Base-by-base conservation (phyloP, 1,284 basidiomycete genomes). In the Heterobasidion occidentale region DNA sequence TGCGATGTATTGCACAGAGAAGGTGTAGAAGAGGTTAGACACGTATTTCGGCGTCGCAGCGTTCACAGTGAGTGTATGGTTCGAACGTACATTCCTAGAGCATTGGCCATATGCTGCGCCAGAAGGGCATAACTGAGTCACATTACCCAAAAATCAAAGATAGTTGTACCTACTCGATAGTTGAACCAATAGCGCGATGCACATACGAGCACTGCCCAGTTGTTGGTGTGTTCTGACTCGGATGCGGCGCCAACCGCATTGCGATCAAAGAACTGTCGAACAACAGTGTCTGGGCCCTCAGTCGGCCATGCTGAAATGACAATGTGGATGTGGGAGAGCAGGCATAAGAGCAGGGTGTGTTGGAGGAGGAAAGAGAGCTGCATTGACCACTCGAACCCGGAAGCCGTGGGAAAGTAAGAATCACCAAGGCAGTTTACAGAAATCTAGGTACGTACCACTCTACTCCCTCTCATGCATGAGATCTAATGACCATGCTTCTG, bases 111-210 rank as follows among this genome's bases (percentile, higher is more conserved):
- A 70, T 99, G 96, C 90, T 97, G 59, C 55, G 36, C 42, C 46
- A 36, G 17, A 60, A 48, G 17, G 49, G 35, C 17, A 33, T 59
- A 48, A 7, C 5, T 4, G 12, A 17, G 12, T 45, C 14, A 17
- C 17, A 45, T 45, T 17, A 42, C 36, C n/a, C 49, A 58, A 35
- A 17, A 38, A n/a, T 14, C 15, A 9, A 66, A 46, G 36, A 14
- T 27, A 17, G 51, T 51, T 42, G 44, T 35, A 77, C 88, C 56
- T 66, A 96, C 94, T 46, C 96, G 78, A 67, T 99, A 99, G 70
- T 99, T 99, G 79, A 99, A 98, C 95, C 95, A 98, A 68, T 95
- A 98, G 59, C 95, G 74, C 7, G 93, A 96, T 0, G 97, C 81
- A 66, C 92, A 95, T 1, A 98, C 94, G 27, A 99, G 77, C 1